Conservation (phyloP, 2,329 filamentous ascomycete genomes). For the Clarireedia monteithiana region DNA sequence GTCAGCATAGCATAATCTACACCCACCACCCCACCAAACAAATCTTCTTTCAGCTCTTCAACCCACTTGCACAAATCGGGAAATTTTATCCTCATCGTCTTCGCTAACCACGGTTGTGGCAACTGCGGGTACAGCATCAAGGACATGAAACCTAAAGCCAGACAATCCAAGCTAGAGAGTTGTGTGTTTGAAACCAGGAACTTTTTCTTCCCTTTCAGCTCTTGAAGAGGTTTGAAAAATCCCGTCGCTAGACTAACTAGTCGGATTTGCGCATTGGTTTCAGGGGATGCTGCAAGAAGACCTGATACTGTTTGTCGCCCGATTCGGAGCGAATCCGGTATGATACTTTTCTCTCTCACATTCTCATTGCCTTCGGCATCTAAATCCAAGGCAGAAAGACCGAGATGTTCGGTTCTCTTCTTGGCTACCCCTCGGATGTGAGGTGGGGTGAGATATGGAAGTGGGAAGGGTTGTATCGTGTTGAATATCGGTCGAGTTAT, state of each 20-base stretch:
- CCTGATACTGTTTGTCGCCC: conserved; percentile 42
- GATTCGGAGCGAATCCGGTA: conserved; percentile 27
- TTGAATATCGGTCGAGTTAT: conserved; percentile 76
- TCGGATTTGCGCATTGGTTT: conserved; percentile 66
- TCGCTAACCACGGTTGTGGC: conserved; percentile 54
- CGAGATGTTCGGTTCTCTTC: conserved; percentile 60
- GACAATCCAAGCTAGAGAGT: conserved; percentile 66
- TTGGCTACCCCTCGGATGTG: conserved; percentile 63
- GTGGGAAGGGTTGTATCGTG: conserved; percentile 71
- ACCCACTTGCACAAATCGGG: conserved; percentile 37
- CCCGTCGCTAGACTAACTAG: conserved; percentile 65
- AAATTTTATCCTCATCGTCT: conserved; percentile 45
- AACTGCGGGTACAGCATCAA: conserved; percentile 59
- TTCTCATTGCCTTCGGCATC: conserved; percentile 38
- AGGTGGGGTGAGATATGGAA: conserved; percentile 80
- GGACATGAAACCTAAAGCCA: conserved; percentile 72
- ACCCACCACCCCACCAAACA: conserved; percentile 32
- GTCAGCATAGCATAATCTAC: conserved; percentile 22
- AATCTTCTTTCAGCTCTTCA: conserved; percentile 30
- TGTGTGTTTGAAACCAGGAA: conserved; percentile 46
- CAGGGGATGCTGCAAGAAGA: conserved; percentile 55
- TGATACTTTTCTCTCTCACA: conserved; percentile 28
- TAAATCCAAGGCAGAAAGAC: conserved; percentile 59
- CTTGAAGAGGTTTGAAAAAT: conserved; percentile 63
- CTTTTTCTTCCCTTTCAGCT: conserved; percentile 47